Evolutionary conservation across 176 grass and related monocot species (phyloP).

Genomic region (Oryza officinalis): DNA sequence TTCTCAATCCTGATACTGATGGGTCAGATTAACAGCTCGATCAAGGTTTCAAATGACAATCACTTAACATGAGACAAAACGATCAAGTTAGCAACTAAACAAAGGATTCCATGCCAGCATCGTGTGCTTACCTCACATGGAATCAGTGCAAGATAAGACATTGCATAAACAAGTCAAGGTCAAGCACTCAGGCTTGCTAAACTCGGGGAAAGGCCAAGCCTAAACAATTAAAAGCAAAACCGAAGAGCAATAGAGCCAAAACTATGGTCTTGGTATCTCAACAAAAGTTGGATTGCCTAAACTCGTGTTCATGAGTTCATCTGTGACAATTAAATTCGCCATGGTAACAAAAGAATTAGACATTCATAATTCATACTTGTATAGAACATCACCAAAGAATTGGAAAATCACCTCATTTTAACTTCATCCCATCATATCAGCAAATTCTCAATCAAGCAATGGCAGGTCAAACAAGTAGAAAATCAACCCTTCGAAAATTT

Average conservation of each 20-base stretch:
- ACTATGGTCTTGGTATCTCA: neutral
- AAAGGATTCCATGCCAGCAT: neutral
- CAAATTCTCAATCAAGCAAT: neutral
- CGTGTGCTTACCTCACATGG: neutral
- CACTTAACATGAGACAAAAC: neutral
- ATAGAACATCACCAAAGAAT: neutral
- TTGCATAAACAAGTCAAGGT: neutral
- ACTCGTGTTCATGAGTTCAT: neutral
- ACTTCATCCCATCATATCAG: neutral
- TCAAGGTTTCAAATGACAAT: neutral
- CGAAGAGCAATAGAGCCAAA: neutral
- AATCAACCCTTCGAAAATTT: neutral
- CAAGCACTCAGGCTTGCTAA: neutral
- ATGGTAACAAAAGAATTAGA: neutral
- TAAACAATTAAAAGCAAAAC: neutral
- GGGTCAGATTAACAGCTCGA: too few relatives aligned
- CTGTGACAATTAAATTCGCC: neutral
- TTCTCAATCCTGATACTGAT: neutral
- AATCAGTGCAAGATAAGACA: neutral
- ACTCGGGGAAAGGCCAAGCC: neutral
- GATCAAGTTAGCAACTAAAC: neutral
- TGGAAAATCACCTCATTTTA: neutral
- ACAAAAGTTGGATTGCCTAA: neutral
- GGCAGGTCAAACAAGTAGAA: neutral
- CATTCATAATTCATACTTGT: neutral